phyloP scores from a whole-genome alignment of 2,329 filamentous ascomycete species.

The Paecilomyces dactylethromorphus region DNA sequence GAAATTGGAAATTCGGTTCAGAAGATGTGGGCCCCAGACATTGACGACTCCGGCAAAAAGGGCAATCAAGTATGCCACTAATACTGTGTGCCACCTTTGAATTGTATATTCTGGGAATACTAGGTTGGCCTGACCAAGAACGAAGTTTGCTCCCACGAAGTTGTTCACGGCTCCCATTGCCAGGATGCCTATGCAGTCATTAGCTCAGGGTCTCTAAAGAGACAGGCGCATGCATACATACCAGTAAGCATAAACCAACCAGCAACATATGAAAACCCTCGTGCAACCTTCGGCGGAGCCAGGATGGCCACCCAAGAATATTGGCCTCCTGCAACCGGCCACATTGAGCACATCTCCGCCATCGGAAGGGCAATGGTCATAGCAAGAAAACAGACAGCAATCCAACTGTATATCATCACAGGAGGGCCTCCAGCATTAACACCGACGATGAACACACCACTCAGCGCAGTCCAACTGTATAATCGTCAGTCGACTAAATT shows the following conservation, averaged over 20 bases:
- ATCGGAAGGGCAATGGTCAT: slow-evolving; percentile 52
- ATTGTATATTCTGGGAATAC: slow-evolving; percentile 47
- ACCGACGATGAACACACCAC: slow-evolving; percentile 51
- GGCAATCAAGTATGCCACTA: slow-evolving; percentile 47
- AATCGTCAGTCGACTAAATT: not conserved
- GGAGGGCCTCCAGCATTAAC: slow-evolving; percentile 51
- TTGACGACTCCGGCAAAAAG: slow-evolving; percentile 42
- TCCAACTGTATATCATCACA: slow-evolving; percentile 54
- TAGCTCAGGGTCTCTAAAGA: slow-evolving; percentile 2
- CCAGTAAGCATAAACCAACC: slow-evolving; percentile 47
- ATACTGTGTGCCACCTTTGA: slow-evolving; percentile 50
- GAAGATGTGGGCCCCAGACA: slow-evolving; percentile 43
- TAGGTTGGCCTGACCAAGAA: slow-evolving; percentile 49
- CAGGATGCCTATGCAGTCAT: slow-evolving; percentile 30
- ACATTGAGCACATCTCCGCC: slow-evolving; percentile 54
- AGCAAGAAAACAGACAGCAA: slow-evolving; percentile 46
- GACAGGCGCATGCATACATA: slow-evolving; percentile 11
- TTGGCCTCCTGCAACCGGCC: slow-evolving; percentile 51
- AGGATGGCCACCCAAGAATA: slow-evolving; percentile 54
- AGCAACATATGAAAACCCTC: slow-evolving; percentile 39
- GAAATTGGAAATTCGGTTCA: slow-evolving; percentile 46
- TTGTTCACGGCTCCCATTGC: slow-evolving; percentile 51
- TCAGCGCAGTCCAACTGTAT: slow-evolving; percentile 48
- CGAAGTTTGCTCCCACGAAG: slow-evolving; percentile 50
- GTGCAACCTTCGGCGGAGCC: slow-evolving; percentile 42